Base-by-base conservation (phyloP, 371 early-diverging fungal genomes). In the Batkoa obscura region DNA sequence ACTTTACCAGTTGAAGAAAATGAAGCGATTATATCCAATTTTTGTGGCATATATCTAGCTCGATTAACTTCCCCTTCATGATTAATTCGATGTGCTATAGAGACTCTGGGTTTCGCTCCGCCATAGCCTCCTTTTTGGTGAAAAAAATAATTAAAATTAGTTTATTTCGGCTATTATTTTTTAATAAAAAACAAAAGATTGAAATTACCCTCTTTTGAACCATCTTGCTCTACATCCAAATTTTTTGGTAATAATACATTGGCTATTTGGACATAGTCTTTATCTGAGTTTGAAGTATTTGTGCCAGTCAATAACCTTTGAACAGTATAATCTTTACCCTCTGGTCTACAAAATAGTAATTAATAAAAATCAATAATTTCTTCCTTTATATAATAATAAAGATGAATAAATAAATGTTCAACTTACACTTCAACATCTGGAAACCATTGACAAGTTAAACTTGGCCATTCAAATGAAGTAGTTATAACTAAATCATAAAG, bases 391-490 rank as follows among this genome's bases (percentile, higher is more conserved):
- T 23, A 23, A 23, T 23, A 23, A 23, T 23, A 23, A 23, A 23
- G 23, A 23, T 23, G 23, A 23, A 23, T 23, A 23, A 23, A 13
- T 38, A 34, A 12, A 23, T 35, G 31, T 5, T 46, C 23, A 9
- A 32, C 37, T 38, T 74, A 84, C 88, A 75, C 64, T 64, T 88
- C 87, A 17, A 86, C 73, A 66, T 94, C 92, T 0, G 98, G 98
- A 60, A 97, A 79, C 97, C 97, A 98, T 72, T 99, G 97, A 50
- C 86, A 83, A 5, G 95, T 95, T 50, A 99, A 72, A 36, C 94
- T 85, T 1, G 99, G 98, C 98, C 98, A 99, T 58, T 94, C 88
- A 12, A 99, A 71, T 3, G 94, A 90, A 62, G 96, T 96, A 1
- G 96, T 93, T 34, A 97, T 81, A 17, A 98, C 81, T 60, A 94